Evolutionary conservation across 805 yeast species (phyloP).

Genomic region (Schizosaccharomyces osmophilus): DNA sequence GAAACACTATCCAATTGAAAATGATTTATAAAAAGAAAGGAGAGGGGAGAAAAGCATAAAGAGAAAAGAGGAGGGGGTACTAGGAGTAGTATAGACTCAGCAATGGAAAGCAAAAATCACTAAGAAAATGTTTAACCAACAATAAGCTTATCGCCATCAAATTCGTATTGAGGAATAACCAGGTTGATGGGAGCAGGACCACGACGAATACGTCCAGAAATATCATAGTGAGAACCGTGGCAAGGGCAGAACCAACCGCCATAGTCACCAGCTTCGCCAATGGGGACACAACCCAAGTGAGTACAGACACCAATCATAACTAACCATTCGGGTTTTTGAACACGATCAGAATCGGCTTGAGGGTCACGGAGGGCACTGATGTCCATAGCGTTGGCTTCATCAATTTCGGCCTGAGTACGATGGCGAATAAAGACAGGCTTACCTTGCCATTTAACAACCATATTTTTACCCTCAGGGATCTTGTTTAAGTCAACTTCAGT

Average conservation of each 20-base stretch:
- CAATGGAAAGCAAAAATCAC: neutral
- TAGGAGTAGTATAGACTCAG: neutral
- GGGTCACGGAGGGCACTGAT: conserved; percentile 73
- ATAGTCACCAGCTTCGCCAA: conserved; percentile 97
- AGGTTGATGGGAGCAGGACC: conserved; percentile 99
- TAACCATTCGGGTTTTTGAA: conserved; percentile 91
- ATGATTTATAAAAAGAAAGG: no score
- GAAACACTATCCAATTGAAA: no score
- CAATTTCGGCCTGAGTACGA: conserved; percentile 80
- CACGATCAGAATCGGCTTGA: conserved; percentile 78
- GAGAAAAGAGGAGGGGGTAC: neutral
- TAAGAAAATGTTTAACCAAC: conserved; percentile 39
- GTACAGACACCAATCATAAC: conserved; percentile 99
- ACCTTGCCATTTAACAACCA: conserved; percentile 98
- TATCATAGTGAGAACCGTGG: conserved; percentile 99
- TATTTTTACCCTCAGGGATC: conserved; percentile 93
- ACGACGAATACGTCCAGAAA: conserved; percentile 98
- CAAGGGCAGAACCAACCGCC: conserved; percentile 99
- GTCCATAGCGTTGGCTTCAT: conserved; percentile 75
- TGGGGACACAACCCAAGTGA: conserved; percentile 99
- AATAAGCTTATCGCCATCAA: conserved; percentile 60
- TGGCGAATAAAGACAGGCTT: conserved; percentile 98
- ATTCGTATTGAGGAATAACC: conserved; percentile 82
- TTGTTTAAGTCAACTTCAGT: conserved; percentile 86
- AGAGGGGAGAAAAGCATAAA: no score